Evolutionary conservation across 2,329 filamentous ascomycete genomes (phyloP), one percentile per base, ranked within the genome.

Genomic region (Calcarisporium arbuscula): DNA sequence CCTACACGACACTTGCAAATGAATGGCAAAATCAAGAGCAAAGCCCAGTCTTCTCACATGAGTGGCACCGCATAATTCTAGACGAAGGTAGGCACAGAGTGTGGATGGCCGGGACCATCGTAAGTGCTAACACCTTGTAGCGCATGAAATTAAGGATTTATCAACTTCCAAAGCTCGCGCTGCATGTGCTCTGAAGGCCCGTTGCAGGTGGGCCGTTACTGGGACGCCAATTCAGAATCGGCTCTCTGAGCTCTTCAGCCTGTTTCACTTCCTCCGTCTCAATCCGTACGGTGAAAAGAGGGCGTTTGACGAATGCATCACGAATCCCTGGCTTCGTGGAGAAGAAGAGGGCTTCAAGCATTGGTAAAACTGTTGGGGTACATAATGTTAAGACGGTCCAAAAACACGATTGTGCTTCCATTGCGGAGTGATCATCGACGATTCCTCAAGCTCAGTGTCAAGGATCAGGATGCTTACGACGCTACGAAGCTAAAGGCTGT

Each of bases 151-250:
- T n/a, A n/a, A n/a, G n/a, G n/a, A n/a, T n/a, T n/a, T n/a, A 40
- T 42, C 3, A 43, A 48, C 4, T 57, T 59, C 0, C 32, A 40
- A 12, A 64, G 58, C 43, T 50, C 60, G 4, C 50, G 45, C 38
- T 61, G 61, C 4, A 44, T 62, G 1, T 64, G 54, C 28, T 47
- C 49, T 4, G 45, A 70, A 0, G 36, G 57, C 1, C 49, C 60
- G 47, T 15, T 51, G 49, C 2, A 54, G 67, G 7, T 71, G 67
- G 67, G 61, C 59, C 2, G 56, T 72, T 2, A 69, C 64, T 0
- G 66, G 65, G 2, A 71, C 67, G 0, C 68, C 68, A 0, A 62
- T 72, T 2, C 67, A 70, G 34, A 72, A 70, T 35, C 46, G 47
- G 2, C 47, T 67, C 0, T 47, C 42, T 2, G 68, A 71, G 35